Evolutionary conservation across 2,329 filamentous ascomycete species (phyloP).

Genomic region (Claviceps capensis): DNA sequence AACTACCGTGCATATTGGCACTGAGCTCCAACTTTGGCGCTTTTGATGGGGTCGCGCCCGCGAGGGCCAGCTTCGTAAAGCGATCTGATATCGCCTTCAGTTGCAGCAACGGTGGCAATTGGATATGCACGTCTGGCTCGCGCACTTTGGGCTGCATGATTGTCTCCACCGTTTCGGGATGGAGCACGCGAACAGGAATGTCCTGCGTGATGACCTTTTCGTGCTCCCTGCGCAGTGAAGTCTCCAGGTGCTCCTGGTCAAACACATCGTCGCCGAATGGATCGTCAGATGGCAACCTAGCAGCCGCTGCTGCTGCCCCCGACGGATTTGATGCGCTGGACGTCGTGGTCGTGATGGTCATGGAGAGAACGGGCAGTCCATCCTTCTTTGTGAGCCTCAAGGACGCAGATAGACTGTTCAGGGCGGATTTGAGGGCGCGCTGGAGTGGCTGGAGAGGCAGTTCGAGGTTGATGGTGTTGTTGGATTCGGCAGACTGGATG

Average conservation of each 20-base stretch:
- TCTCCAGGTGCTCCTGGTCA: constrained; percentile 38
- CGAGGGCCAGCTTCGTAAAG: constrained; percentile 72
- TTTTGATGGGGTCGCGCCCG: constrained; percentile 24
- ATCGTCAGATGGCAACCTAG: constrained; percentile 20
- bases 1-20: constrained; percentile 86
- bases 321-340: constrained; percentile 22
- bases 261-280: constrained; percentile 30
- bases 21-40: constrained; percentile 67
- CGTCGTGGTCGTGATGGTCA: constrained; percentile 76
- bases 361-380: constrained; percentile 68
- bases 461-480: constrained; percentile 93
- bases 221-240: constrained; percentile 51
- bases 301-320: constrained; percentile 10
- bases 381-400: constrained; percentile 91
- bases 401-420: constrained; percentile 66
- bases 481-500: constrained; percentile 67
- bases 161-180: constrained; percentile 72
- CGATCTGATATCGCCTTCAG: constrained; percentile 90
- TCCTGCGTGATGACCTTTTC: constrained; percentile 93
- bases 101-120: constrained; percentile 73
- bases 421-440: constrained; percentile 79
- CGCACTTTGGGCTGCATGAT: constrained; percentile 84
- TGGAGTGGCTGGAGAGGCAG: constrained; percentile 79
- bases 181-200: constrained; percentile 84
- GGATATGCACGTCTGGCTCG: constrained; percentile 88